Percentiles rank a stretch among this genome's conserved stretches.
These are phyloP conservation scores for Coemansia sp. DNA, from an alignment of 192 early-diverging fungal genomes.

Conservation along the genomic window DNA sequence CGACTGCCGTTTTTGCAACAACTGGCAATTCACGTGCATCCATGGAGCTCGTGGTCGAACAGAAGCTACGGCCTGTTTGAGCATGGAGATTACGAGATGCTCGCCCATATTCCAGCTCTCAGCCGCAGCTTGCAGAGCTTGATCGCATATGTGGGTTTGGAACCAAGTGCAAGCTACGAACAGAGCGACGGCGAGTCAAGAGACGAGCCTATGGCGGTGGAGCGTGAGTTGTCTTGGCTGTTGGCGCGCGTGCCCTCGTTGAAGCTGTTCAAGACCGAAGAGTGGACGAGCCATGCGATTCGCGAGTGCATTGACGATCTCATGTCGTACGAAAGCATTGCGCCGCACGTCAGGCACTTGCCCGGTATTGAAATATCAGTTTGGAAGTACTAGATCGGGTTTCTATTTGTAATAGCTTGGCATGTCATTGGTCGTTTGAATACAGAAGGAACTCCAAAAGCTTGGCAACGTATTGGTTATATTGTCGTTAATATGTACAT, in stretches of 20 bases:
- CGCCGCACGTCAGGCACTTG: constrained; percentile 14
- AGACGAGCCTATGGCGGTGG: constrained; percentile 17
- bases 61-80: constrained; percentile 21
- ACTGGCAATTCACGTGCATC: constrained; percentile 31
- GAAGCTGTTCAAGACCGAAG: constrained; percentile 20
- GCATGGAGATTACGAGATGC: constrained; percentile 7
- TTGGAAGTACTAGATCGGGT: constrained; percentile 20
- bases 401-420: neutral
- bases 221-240: constrained; percentile 34
- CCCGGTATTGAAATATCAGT: constrained; percentile 11
- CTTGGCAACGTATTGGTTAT: no score
- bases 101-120: constrained; percentile 24
- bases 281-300: constrained; percentile 26
- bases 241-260: constrained; percentile 34
- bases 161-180: neutral
- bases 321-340: constrained; percentile 7
- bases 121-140: constrained; percentile 23
- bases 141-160: constrained; percentile 26
- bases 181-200: neutral
- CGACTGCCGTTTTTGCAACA: constrained; percentile 19
- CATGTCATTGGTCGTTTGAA: no score
- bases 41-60: constrained; percentile 15
- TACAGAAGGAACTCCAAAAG: no score
- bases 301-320: constrained; percentile 19
- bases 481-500: no score